Base-by-base conservation (phyloP, 352 stramenopile species). In the Blastocystis hominis region DNA sequence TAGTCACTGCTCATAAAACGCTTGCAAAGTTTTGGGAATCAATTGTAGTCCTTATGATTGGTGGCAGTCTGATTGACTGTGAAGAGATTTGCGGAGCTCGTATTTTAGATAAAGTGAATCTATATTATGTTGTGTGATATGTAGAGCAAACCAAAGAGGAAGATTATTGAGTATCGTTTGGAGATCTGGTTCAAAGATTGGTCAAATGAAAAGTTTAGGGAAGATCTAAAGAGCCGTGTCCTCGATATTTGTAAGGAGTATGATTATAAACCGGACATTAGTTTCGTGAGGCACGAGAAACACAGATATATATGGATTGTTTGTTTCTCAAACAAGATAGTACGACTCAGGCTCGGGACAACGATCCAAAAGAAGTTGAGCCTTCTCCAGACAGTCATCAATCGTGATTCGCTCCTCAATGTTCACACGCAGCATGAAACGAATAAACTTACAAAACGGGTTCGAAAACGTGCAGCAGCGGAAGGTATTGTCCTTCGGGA, bases 71-170 rank as follows among this genome's bases (percentile, higher is more conserved):
- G 53, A 93, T 96, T 75, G 88, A 91, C 0, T 92, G 90, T 54
- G 92, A 95, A 76, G 93, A 96, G 87, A 92, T 96, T 88, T 96
- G 93, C n/a, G 93, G 93, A 64, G 92, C 95, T 44, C 93, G 93
- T 86, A 91, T 96, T 54, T 92, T 96, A 75, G 93, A 96, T 89
- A 96, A 96, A 90, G 86, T 80, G n/a, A 86, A 76, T 38, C n/a
- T 56, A 36, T 47, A 17, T 75, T 0, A 72, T 9, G 36, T 20
- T 4, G 50, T 44, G 10, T 78, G 44, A 62, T 30, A 13, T 42
- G 55, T 87, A 87, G 77, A 78, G 62, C n/a, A 87, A 87, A 38
- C 77, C 77, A 1, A 38, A 15, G 46, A 87, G 56, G 63, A 87
- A 87, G 44, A 62, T 38, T 15, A 78, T 88, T 42, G 88, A 42